Evolutionary conservation across 1,284 basidiomycete species (phyloP).

Genomic region (Hortiboletus rubellus): DNA sequence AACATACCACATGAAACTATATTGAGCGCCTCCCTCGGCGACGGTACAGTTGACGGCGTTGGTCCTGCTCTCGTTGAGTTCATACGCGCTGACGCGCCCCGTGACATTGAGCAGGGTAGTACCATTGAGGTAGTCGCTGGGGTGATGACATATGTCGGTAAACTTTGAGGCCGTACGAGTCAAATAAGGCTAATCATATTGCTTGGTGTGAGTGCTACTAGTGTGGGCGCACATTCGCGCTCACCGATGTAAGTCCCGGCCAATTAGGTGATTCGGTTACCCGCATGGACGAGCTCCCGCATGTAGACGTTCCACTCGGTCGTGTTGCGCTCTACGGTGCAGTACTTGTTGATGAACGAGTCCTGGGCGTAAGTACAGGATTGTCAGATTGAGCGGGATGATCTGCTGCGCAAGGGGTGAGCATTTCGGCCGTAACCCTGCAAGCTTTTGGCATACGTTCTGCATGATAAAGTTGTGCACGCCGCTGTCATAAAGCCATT

Average conservation of each 20-base stretch:
- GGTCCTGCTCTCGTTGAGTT: constrained; percentile 18
- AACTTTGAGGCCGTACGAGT: constrained; percentile 39
- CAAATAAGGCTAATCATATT: constrained; percentile 30
- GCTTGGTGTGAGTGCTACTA: not conserved
- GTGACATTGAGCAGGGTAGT: constrained; percentile 37
- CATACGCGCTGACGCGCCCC: constrained; percentile 29
- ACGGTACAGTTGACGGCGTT: constrained; percentile 27
- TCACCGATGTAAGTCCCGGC: constrained; percentile 39
- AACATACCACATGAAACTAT: constrained; percentile 38
- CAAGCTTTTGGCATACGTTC: constrained; percentile 32
- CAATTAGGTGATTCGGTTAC: constrained; percentile 44
- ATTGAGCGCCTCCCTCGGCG: constrained; percentile 25
- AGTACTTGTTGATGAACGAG: constrained; percentile 46
- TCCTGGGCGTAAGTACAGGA: constrained; percentile 44
- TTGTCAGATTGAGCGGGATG: constrained; percentile 46
- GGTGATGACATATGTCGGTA: constrained; percentile 36
- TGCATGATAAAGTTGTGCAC: constrained; percentile 50
- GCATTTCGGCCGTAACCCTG: too few relatives aligned
- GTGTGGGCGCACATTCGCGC: not conserved
- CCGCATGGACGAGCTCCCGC: constrained; percentile 44
- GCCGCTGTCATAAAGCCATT: constrained; percentile 41
- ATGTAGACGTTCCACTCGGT: constrained; percentile 53
- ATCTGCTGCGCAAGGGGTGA: constrained; percentile 37
- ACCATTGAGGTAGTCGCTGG: constrained; percentile 37
- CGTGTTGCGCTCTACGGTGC: constrained; percentile 45